Conservation (phyloP, 441 rosid genomes). For the Lepidium campestre region DNA sequence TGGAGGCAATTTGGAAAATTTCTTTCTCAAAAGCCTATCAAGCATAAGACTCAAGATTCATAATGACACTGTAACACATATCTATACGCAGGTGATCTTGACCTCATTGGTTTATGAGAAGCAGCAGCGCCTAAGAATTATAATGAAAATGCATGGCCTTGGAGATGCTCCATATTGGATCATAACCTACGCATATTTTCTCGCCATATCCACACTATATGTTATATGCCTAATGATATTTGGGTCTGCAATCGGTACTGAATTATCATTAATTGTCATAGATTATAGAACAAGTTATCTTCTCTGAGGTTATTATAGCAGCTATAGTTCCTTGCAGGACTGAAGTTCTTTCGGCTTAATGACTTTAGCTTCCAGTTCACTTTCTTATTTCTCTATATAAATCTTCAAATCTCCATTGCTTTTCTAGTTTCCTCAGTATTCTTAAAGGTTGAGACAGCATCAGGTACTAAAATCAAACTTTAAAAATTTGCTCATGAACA, state of each 20-base stretch:
- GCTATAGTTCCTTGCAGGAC: slow-evolving; percentile 40
- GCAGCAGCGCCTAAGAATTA: slow-evolving; percentile 74
- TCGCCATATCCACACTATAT: slow-evolving; percentile 60
- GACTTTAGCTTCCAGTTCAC: slow-evolving; percentile 69
- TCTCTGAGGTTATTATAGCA: no score
- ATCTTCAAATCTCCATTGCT: slow-evolving; percentile 81
- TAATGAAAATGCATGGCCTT: slow-evolving; percentile 99
- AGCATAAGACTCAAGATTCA: no score
- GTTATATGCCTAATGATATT: slow-evolving; percentile 66
- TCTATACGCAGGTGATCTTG: slow-evolving; percentile 87
- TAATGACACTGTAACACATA: no score
- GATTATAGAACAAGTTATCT: no score
- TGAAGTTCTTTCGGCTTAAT: slow-evolving; percentile 78
- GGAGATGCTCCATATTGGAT: slow-evolving; percentile 97
- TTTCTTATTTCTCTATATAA: slow-evolving; percentile 70
- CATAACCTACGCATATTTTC: slow-evolving; percentile 81
- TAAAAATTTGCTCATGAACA: slow-evolving; percentile 3
- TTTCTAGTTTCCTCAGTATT: slow-evolving; percentile 70
- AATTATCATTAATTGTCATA: no score
- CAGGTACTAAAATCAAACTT: slow-evolving; percentile 43
- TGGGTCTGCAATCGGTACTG: slow-evolving; percentile 62
- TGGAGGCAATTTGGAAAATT: no score
- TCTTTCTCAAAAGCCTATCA: no score
- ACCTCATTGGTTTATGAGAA: slow-evolving; percentile 79
- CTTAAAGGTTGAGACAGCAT: slow-evolving; percentile 70